Conservation (phyloP, 306 rosid species). For the Cicer judaicum region DNA sequence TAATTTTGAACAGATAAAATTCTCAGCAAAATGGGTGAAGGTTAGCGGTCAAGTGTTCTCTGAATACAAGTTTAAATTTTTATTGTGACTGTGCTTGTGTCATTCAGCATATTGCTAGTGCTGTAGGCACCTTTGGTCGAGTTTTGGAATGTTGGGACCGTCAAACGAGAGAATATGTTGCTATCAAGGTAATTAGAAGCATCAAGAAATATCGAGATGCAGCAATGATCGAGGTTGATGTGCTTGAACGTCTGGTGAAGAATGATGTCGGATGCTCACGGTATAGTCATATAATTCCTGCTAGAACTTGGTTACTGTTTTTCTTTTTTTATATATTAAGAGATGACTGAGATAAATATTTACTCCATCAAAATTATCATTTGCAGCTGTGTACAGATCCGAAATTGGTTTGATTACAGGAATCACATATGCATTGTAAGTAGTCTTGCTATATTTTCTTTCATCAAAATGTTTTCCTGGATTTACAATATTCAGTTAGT, state of each 20-base stretch:
- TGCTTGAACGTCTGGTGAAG: conserved; percentile 72
- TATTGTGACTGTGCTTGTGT: conserved; percentile 77
- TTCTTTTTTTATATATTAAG: neutral
- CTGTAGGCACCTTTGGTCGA: conserved; percentile 99
- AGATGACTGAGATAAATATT: conserved; percentile 32
- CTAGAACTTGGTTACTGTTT: conserved; percentile 39
- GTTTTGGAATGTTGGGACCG: conserved; percentile 99
- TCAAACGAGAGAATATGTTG: conserved; percentile 80
- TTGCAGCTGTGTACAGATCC: conserved; percentile 90
- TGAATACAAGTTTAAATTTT: conserved; percentile 78
- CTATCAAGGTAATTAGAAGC: conserved; percentile 91
- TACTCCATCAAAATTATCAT: conserved; percentile 34
- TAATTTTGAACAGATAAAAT: conserved; percentile 74
- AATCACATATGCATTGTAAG: conserved; percentile 98
- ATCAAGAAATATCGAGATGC: conserved; percentile 86
- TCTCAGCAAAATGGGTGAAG: conserved; percentile 98
- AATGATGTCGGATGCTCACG: conserved; percentile 65
- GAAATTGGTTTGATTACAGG: conserved; percentile 89
- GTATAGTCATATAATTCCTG: conserved; percentile 50
- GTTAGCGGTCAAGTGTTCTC: conserved; percentile 94
- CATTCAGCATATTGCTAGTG: conserved; percentile 96
- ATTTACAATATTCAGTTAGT: conserved; percentile 6
- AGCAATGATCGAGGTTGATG: conserved; percentile 91
- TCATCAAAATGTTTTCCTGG: neutral
- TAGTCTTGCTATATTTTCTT: conserved; percentile 41